A percentile compares a stretch with the other conserved stretches of the same genome.
Conservation (phyloP, 2,329 filamentous ascomycete species). For the Hymenoscyphus repandus region DNA sequence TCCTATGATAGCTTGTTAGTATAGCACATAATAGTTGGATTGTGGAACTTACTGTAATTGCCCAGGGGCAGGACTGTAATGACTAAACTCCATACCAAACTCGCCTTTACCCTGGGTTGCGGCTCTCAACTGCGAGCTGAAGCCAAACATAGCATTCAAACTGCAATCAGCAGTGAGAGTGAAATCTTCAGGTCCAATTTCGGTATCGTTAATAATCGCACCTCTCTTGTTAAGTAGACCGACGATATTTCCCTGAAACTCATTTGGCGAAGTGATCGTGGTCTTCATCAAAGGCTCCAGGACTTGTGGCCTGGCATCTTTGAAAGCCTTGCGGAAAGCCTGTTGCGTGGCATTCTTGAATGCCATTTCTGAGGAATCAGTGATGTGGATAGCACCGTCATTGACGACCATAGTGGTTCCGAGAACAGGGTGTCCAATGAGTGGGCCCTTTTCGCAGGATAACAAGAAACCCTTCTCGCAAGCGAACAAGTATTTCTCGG, state of each 20-base stretch:
- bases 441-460: slow-evolving; percentile 77
- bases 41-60: slow-evolving; percentile 74
- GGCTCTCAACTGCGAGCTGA: slow-evolving; percentile 83
- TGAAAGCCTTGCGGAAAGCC: slow-evolving; percentile 93
- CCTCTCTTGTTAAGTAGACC: slow-evolving; percentile 95
- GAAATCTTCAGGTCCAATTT: slow-evolving; percentile 91
- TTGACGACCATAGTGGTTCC: slow-evolving; percentile 88
- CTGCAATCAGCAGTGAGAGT: slow-evolving; percentile 88
- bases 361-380: slow-evolving; percentile 93
- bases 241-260: slow-evolving; percentile 96
- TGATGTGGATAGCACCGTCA: slow-evolving; percentile 95
- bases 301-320: slow-evolving; percentile 72
- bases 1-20: slow-evolving; percentile 34
- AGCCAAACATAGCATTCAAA: slow-evolving; percentile 96
- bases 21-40: neutral
- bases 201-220: slow-evolving; percentile 90
- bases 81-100: slow-evolving; percentile 98
- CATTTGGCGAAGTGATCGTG: slow-evolving; percentile 87
- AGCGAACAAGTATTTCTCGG: slow-evolving; percentile 91
- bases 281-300: slow-evolving; percentile 98
- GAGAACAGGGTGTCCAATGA: slow-evolving; percentile 89
- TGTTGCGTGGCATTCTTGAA: slow-evolving; percentile 94
- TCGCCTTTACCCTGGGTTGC: slow-evolving; percentile 98
- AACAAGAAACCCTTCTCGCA: slow-evolving; percentile 92
- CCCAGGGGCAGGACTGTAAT: slow-evolving; percentile 81